Conservation (phyloP, 2,329 filamentous ascomycete species). For the Lithohypha guttulata region DNA sequence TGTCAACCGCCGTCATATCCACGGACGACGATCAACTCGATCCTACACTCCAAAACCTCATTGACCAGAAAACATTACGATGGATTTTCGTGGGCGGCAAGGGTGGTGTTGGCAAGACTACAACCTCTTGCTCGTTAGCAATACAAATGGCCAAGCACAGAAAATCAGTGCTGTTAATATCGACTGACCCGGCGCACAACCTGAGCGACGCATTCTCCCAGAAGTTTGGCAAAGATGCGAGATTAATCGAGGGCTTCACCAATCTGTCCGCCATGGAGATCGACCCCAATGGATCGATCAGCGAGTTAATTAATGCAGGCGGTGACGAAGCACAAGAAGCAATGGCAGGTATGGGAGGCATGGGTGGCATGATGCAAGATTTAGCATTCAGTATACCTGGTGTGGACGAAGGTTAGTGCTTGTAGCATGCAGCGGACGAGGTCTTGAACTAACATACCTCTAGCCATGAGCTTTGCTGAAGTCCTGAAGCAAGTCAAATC, state of each 20-base stretch:
- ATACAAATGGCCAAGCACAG: conserved; percentile 94
- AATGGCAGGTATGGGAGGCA: conserved; percentile 54
- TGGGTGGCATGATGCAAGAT: conserved; percentile 98
- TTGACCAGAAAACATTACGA: conserved; percentile 87
- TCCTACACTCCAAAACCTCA: conserved; percentile 83
- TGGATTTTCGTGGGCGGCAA: conserved; percentile 99
- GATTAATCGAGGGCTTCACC: conserved; percentile 79
- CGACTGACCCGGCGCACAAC: conserved; percentile 96
- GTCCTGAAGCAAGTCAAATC: conserved; percentile 99
- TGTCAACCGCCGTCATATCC: conserved; percentile 32
- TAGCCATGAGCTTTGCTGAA: conserved; percentile 99
- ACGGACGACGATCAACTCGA: conserved; percentile 66
- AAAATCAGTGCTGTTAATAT: conserved; percentile 93
- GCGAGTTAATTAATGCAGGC: conserved; percentile 74
- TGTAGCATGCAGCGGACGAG: too few species aligned
- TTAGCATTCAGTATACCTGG: conserved; percentile 94
- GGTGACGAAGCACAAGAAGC: conserved; percentile 62
- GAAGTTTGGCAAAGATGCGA: conserved; percentile 98
- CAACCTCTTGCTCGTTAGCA: conserved; percentile 95
- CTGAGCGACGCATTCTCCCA: conserved; percentile 95
- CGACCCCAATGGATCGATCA: conserved; percentile 94
- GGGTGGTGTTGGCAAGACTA: conserved; percentile 96
- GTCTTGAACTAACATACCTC: too few species aligned
- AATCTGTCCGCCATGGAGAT: conserved; percentile 99
- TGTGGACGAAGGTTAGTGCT: conserved; percentile 96